Evolutionary conservation across 2,329 filamentous ascomycete genomes (phyloP).

Genomic region (Daldinia sp.): DNA sequence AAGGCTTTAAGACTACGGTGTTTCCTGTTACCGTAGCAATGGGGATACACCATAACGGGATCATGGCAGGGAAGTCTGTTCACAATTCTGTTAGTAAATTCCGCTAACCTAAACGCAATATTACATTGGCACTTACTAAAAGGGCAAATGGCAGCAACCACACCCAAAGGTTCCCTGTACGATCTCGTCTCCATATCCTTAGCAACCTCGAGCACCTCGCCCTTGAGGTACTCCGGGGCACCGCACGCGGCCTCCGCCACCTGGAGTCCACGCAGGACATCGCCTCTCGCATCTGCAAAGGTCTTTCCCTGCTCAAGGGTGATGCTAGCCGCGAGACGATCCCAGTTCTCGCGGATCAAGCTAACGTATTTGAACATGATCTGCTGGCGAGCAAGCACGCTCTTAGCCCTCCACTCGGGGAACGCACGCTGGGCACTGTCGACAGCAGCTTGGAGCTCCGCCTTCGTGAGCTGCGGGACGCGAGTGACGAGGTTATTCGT

Average conservation of each 20-base stretch:
- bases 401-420: slow-evolving; percentile 77
- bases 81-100: slow-evolving; percentile 24
- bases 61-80: slow-evolving; percentile 89
- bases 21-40: slow-evolving; percentile 88
- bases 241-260: slow-evolving; percentile 86
- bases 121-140: slow-evolving; percentile 71
- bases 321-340: slow-evolving; percentile 85
- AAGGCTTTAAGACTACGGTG: slow-evolving; percentile 86
- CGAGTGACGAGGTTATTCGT: slow-evolving; percentile 88
- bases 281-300: slow-evolving; percentile 83
- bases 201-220: slow-evolving; percentile 85
- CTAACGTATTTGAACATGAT: slow-evolving; percentile 89
- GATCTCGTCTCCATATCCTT: slow-evolving; percentile 92
- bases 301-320: slow-evolving; percentile 92
- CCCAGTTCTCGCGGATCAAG: slow-evolving; percentile 86
- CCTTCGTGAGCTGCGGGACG: slow-evolving; percentile 84
- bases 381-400: slow-evolving; percentile 79
- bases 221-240: slow-evolving; percentile 84
- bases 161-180: slow-evolving; percentile 84
- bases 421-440: slow-evolving; percentile 82
- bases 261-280: slow-evolving; percentile 84
- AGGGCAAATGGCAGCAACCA: slow-evolving; percentile 86
- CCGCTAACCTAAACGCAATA: neutral
- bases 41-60: slow-evolving; percentile 90
- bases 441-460: slow-evolving; percentile 79